Evolutionary conservation across 2,329 filamentous ascomycete species (phyloP).

Genomic region (Monosporascus sp.): DNA sequence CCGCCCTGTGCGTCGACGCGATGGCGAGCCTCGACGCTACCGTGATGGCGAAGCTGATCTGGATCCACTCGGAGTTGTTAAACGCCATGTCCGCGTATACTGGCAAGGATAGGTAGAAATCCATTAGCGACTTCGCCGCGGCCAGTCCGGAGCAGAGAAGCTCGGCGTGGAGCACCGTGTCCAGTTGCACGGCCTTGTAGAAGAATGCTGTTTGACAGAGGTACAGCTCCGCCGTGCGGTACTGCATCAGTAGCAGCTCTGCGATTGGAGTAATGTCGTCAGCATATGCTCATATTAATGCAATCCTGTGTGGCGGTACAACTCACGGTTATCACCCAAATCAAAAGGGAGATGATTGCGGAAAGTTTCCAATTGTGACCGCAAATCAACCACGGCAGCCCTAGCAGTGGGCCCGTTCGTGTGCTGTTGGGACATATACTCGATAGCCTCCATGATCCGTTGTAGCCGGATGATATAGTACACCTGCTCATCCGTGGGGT

Average conservation of each 20-base stretch:
- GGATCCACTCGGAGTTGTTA: slow-evolving; percentile 35
- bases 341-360: slow-evolving; percentile 22
- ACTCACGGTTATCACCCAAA: slow-evolving; percentile 25
- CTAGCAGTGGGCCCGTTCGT: slow-evolving; percentile 19
- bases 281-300: too few species aligned
- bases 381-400: slow-evolving; percentile 24
- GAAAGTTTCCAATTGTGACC: slow-evolving; percentile 28
- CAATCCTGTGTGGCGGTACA: background rate
- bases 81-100: slow-evolving; percentile 28
- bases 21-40: slow-evolving; percentile 6
- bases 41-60: slow-evolving; percentile 28
- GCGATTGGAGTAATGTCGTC: background rate
- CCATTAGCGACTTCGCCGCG: slow-evolving; percentile 18
- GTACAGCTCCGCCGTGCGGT: slow-evolving; percentile 32
- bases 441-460: slow-evolving; percentile 31
- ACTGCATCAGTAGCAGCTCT: slow-evolving; percentile 34
- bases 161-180: slow-evolving; percentile 4
- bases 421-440: slow-evolving; percentile 18
- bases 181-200: slow-evolving; percentile 16
- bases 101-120: slow-evolving; percentile 29
- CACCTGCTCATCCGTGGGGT: slow-evolving; percentile 29
- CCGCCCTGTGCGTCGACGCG: background rate
- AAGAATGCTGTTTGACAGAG: slow-evolving; percentile 34
- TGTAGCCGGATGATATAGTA: slow-evolving; percentile 32
- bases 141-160: slow-evolving; percentile 14